Conservation (phyloP, 441 rosid species). For the Aleurites moluccanus region DNA sequence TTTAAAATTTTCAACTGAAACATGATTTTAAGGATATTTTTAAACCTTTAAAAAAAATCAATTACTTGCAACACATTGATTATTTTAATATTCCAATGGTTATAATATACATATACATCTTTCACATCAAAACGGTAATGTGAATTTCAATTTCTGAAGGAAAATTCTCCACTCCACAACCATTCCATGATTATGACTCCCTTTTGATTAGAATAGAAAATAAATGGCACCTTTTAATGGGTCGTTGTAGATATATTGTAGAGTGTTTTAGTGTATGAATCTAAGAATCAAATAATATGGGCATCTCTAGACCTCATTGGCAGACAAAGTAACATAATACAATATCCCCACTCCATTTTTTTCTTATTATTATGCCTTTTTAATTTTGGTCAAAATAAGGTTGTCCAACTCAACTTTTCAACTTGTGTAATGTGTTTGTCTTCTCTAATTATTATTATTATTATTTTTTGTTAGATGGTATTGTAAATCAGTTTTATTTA, state of each 20-base stretch:
- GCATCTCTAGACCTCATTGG: conserved; percentile 23
- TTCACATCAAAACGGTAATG: background rate
- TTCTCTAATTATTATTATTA: too few species aligned
- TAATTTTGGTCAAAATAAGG: conserved; percentile 16
- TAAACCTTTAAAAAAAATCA: too few species aligned
- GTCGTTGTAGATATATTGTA: background rate
- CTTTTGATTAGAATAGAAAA: conserved; percentile 2
- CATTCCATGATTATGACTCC: background rate
- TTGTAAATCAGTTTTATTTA: too few species aligned
- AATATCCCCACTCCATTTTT: background rate
- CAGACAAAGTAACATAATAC: conserved; percentile 9
- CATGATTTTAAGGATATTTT: too few species aligned
- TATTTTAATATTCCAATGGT: background rate
- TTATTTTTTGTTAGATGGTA: too few species aligned
- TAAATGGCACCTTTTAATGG: background rate
- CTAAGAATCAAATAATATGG: conserved; percentile 6
- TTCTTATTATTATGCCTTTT: background rate
- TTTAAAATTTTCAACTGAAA: too few species aligned
- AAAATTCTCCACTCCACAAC: background rate
- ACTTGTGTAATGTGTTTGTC: background rate
- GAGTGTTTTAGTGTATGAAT: background rate
- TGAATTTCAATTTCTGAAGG: background rate
- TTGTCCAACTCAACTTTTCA: background rate
- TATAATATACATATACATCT: background rate
- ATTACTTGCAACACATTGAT: too few species aligned